Evolutionary conservation across 768 basidiomycete genomes (phyloP).

Genomic region (Mycena amicta): DNA sequence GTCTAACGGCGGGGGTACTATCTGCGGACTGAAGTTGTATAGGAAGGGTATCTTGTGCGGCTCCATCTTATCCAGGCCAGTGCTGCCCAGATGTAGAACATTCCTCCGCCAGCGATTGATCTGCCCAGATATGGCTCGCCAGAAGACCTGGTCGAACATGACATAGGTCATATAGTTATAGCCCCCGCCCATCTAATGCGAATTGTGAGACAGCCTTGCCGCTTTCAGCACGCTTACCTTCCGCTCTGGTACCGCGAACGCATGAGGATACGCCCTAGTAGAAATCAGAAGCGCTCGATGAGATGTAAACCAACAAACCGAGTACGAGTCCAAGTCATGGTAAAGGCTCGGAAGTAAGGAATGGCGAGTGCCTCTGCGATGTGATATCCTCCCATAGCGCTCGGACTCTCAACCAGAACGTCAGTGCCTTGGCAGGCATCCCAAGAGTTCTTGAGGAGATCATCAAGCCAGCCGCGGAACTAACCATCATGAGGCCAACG

Average conservation of each 20-base stretch:
- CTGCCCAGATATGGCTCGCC: constrained; percentile 91
- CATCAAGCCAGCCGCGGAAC: constrained; percentile 99
- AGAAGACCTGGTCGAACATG: constrained; percentile 98
- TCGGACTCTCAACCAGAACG: constrained; percentile 91
- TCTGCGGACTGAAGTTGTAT: constrained; percentile 92
- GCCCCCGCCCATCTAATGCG: constrained; percentile 84
- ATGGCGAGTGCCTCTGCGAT: constrained; percentile 94
- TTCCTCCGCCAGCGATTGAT: constrained; percentile 93
- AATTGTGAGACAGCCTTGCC: neutral
- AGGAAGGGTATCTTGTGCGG: constrained; percentile 97
- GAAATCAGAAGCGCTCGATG: too few relatives aligned
- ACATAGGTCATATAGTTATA: constrained; percentile 99
- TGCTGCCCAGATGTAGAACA: constrained; percentile 71
- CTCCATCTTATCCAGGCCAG: constrained; percentile 93
- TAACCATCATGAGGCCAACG: constrained; percentile 34
- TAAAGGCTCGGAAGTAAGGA: constrained; percentile 94
- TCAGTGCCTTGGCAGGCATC: constrained; percentile 95
- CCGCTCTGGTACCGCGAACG: constrained; percentile 94
- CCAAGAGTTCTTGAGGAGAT: constrained; percentile 93
- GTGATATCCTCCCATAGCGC: constrained; percentile 96
- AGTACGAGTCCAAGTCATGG: constrained; percentile 97
- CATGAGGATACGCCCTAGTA: constrained; percentile 93
- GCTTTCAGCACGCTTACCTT: constrained; percentile 54
- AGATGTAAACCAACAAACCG: constrained; percentile 51
- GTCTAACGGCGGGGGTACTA: constrained; percentile 92